phyloP scores from a whole-genome alignment of 1,284 basidiomycete genomes.

The Golubevia sp. region DNA sequence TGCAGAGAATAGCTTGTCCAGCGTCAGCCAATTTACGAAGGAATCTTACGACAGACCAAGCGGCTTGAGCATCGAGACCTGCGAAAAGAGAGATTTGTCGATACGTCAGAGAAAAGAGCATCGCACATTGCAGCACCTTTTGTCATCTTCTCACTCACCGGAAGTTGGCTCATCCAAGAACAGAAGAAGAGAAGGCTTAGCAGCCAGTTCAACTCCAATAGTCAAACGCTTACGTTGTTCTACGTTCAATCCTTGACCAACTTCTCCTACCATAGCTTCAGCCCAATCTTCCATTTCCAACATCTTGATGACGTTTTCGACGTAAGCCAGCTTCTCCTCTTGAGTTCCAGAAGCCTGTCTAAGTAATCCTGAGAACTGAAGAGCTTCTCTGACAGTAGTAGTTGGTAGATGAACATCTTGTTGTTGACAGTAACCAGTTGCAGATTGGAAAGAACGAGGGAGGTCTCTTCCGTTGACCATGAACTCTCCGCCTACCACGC shows the following conservation, averaged over 20 bases:
- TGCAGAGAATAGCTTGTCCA: constrained; percentile 59
- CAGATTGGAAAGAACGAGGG: constrained; percentile 37
- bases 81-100: background rate
- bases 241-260: constrained; percentile 35
- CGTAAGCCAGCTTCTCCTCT: constrained; percentile 38
- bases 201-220: constrained; percentile 48
- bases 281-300: constrained; percentile 44
- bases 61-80: constrained; percentile 30
- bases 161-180: constrained; percentile 57
- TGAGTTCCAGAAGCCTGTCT: constrained; percentile 34
- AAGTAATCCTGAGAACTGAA: constrained; percentile 43
- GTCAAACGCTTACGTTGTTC: constrained; percentile 48
- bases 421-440: constrained; percentile 43
- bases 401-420: constrained; percentile 39
- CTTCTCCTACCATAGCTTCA: constrained; percentile 41
- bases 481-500: constrained; percentile 33
- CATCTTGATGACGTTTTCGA: constrained; percentile 36
- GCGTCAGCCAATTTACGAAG: constrained; percentile 55
- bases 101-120: too few relatives aligned
- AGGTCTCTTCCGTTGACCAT: constrained; percentile 27
- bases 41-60: constrained; percentile 54
- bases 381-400: constrained; percentile 38
- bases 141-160: constrained; percentile 13
- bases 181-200: constrained; percentile 43
- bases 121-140: too few relatives aligned